Evolutionary conservation across 2,329 filamentous ascomycete species (phyloP).

Genomic region (Epichloe coenophiala): DNA sequence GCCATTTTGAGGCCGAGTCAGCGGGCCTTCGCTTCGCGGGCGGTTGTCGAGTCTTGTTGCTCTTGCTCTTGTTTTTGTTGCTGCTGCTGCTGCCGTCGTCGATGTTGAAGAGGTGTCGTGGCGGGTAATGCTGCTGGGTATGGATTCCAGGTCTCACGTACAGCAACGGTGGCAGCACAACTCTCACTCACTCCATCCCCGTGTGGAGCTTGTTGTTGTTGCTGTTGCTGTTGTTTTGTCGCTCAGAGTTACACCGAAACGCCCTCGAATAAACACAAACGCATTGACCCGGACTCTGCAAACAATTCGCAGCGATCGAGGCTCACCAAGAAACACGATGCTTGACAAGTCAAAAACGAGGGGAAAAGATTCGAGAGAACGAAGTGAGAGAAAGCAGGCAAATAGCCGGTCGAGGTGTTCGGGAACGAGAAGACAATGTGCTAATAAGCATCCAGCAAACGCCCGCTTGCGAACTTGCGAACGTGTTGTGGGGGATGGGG

Average conservation of each 20-base stretch:
- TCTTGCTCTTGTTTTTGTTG: not conserved
- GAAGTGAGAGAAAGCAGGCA: not conserved
- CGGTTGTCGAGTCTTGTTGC: not conserved
- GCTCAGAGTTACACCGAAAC: conserved; percentile 1
- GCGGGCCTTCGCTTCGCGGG: not conserved
- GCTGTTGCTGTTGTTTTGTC: not conserved
- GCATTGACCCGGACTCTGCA: not conserved
- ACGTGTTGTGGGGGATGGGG: not conserved
- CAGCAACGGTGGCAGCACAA: not conserved
- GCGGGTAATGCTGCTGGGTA: not conserved
- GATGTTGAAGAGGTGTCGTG: not conserved
- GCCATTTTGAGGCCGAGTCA: conserved; percentile 10
- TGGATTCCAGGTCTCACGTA: not conserved
- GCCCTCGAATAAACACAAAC: not conserved
- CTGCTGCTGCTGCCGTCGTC: not conserved
- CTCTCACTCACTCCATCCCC: not conserved
- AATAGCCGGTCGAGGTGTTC: not conserved
- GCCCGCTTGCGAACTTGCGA: not conserved
- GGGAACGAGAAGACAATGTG: not conserved
- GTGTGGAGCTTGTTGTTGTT: not conserved
- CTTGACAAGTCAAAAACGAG: not conserved
- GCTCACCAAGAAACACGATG: not conserved
- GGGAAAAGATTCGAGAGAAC: not conserved
- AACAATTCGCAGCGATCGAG: not conserved
- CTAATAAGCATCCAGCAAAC: not conserved